Conservation (phyloP, 495 filamentous ascomycete genomes). For the Tuber indicum region DNA sequence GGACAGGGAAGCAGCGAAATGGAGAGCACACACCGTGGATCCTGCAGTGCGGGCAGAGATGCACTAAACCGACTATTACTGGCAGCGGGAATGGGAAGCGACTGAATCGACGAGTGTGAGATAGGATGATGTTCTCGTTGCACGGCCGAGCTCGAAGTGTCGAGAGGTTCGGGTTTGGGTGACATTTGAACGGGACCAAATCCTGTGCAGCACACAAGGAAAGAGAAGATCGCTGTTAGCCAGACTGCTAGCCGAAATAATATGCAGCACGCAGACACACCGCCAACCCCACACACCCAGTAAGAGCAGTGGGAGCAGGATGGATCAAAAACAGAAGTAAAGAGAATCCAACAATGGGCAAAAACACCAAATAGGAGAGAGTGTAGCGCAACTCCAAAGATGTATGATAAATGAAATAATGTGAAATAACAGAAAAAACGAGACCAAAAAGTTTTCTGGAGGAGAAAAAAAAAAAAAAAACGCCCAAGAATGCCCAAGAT, state of each 20-base stretch:
- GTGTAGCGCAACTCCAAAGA: background rate
- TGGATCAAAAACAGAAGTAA: background rate
- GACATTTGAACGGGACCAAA: slow-evolving; percentile 43
- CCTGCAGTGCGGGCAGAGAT: slow-evolving; percentile 41
- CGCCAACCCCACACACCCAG: slow-evolving; percentile 3
- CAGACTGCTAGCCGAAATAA: slow-evolving; percentile 16
- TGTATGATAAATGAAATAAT: slow-evolving; percentile 19
- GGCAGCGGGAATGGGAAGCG: slow-evolving; percentile 41
- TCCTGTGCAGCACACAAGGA: slow-evolving; percentile 34
- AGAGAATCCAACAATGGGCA: background rate
- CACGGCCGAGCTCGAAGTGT: slow-evolving; percentile 39
- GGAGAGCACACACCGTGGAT: slow-evolving; percentile 35
- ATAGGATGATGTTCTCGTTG: slow-evolving; percentile 42
- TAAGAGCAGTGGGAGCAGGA: background rate
- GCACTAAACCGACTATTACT: slow-evolving; percentile 39
- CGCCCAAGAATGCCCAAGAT: slow-evolving; percentile 16
- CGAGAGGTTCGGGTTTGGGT: slow-evolving; percentile 42
- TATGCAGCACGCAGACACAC: slow-evolving; percentile 5
- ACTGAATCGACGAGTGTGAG: slow-evolving; percentile 41
- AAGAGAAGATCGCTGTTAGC: slow-evolving; percentile 39
- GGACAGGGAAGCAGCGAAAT: slow-evolving; percentile 18
- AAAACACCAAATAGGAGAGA: background rate
- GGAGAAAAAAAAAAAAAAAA: slow-evolving; percentile 18
- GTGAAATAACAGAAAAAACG: slow-evolving; percentile 11
- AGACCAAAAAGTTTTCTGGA: slow-evolving; percentile 4